These are phyloP conservation scores for Cynanchum wilfordii DNA, from an alignment of 257 asterid genomes.

Conservation along the genomic window DNA sequence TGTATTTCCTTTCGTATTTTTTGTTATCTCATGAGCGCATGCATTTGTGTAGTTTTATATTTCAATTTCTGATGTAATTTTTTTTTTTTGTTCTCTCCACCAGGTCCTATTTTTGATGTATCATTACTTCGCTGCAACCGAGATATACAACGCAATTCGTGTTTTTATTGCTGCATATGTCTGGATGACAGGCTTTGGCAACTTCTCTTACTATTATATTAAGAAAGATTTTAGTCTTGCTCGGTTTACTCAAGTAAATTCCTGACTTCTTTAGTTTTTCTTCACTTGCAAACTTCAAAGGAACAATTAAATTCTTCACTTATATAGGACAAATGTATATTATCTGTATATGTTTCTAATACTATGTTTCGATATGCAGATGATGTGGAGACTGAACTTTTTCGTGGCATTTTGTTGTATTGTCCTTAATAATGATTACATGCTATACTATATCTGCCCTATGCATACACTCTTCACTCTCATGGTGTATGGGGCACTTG, in stretches of 20 bases:
- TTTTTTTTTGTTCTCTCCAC: slow-evolving; percentile 22
- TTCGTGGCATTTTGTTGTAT: slow-evolving; percentile 88
- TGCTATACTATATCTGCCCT: slow-evolving; percentile 95
- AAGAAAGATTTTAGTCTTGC: slow-evolving; percentile 87
- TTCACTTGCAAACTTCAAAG: not conserved
- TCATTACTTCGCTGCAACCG: slow-evolving; percentile 97
- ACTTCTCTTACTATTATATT: slow-evolving; percentile 93
- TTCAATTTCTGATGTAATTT: slow-evolving; percentile 18
- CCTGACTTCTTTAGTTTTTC: not conserved
- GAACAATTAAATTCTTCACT: not conserved
- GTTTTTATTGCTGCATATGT: slow-evolving; percentile 96
- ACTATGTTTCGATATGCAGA: slow-evolving; percentile 52
- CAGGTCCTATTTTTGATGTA: slow-evolving; percentile 93
- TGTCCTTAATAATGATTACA: slow-evolving; percentile 83
- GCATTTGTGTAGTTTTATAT: not conserved
- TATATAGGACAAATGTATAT: not conserved
- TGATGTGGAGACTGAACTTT: slow-evolving; percentile 99
- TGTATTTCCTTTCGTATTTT: not conserved
- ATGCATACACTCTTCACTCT: slow-evolving; percentile 97
- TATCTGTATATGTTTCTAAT: not conserved
- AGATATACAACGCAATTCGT: slow-evolving; percentile 94
- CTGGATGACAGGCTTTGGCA: slow-evolving; percentile 99
- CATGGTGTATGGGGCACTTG: slow-evolving; percentile 98
- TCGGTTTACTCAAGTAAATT: slow-evolving; percentile 88
- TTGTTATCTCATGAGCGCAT: not conserved